Base-by-base conservation (phyloP, 148 eudicot genomes). In the Rhododendron henanense region DNA sequence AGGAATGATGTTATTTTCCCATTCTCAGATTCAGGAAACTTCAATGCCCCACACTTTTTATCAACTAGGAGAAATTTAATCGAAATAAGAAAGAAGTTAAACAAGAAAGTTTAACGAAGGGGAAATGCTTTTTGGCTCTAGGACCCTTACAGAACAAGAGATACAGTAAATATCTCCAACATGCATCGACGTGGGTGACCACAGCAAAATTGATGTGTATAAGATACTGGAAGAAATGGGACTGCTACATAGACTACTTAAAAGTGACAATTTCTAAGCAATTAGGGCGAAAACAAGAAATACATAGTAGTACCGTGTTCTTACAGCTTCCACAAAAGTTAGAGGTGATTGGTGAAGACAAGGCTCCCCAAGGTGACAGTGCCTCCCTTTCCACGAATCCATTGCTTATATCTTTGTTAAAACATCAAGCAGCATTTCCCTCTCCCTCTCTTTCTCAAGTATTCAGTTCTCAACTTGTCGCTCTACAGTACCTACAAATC, bases 331-430 rank as follows among this genome's bases (percentile, higher is more conserved):
- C 90, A 90, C 93, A 90, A 91, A 93, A 96, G 93, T 93, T 88
- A 93, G 87, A 86, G 96, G 92, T 50, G 96, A 93, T 76, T 94
- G 98, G 89, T 90, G 92, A 89, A 94, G 94, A 90, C 96, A 94
- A 87, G 98, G 96, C 82, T 94, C 99, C 89, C 96, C 93, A 48
- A 94, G 92, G 85, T 96, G 95, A 93, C 89, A 50, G 89, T 74
- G 84, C 92, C 90, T 18, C 90, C 88, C 81, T 92, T 93, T 85
- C 92, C 96, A 81, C 95, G 91, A 87, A 92, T 91, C 96, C 98
- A 95, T 91, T 91, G 96, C 90, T 86, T 94, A 71, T 81, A 57
- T 86, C 88, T 80, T 87, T 87, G 87, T 93, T 95, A 90, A 93
- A 88, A 87, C 94, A 94, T 96, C 95, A 94, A 87, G 84, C 85